Evolutionary conservation across 2,329 filamentous ascomycete genomes (phyloP).

Genomic region (Trichothecium sympodiale): DNA sequence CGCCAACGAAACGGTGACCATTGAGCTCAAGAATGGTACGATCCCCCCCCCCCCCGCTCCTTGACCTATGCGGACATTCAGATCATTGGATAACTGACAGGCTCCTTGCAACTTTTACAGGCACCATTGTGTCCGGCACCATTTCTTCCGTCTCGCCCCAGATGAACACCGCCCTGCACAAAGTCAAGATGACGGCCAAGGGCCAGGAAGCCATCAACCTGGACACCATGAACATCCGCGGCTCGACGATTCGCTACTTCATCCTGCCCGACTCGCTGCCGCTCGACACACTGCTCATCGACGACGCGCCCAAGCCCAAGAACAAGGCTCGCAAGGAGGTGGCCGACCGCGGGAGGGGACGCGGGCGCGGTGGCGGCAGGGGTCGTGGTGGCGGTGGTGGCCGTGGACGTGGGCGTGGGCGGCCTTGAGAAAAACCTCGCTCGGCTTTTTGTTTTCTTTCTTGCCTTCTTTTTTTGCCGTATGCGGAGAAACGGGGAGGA

Average conservation of each 20-base stretch:
- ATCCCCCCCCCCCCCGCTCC: slow-evolving; percentile 4
- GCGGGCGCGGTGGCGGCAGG: slow-evolving; percentile 41
- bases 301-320: slow-evolving; percentile 96
- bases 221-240: slow-evolving; percentile 93
- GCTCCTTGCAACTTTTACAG: slow-evolving; percentile 28
- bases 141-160: slow-evolving; percentile 94
- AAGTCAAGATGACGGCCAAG: slow-evolving; percentile 91
- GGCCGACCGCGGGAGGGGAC: slow-evolving; percentile 39
- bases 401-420: slow-evolving; percentile 17
- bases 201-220: slow-evolving; percentile 79
- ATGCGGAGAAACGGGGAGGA: background rate
- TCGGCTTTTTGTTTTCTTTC: background rate
- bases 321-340: slow-evolving; percentile 97
- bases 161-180: slow-evolving; percentile 95
- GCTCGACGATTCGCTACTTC: slow-evolving; percentile 90
- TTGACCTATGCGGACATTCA: too few species aligned
- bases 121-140: slow-evolving; percentile 92
- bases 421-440: background rate
- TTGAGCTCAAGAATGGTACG: slow-evolving; percentile 95
- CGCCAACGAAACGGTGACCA: slow-evolving; percentile 94
- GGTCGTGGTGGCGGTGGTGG: slow-evolving; percentile 36
- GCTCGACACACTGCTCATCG: slow-evolving; percentile 87
- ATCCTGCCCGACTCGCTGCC: slow-evolving; percentile 94
- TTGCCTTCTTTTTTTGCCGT: too few species aligned
- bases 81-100: too few species aligned